phyloP scores from a whole-genome alignment of 106 monocot species.

The Xerophyta viscosa region DNA sequence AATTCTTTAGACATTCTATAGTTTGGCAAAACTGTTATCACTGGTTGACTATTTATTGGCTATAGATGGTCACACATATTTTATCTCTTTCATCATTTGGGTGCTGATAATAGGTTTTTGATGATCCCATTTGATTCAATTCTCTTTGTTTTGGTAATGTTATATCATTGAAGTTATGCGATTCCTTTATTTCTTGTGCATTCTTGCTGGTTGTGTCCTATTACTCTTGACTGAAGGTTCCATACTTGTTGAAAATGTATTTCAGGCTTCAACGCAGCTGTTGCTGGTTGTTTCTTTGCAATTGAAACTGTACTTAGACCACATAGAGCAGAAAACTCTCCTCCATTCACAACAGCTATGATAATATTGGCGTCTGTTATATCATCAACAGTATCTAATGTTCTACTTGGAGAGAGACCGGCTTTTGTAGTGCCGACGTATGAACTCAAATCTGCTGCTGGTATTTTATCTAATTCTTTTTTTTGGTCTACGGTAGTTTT shows the following conservation, averaged over 20 bases:
- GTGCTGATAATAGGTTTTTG: too few species aligned
- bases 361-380: slow-evolving; percentile 95
- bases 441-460: slow-evolving; percentile 99
- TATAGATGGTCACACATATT: too few species aligned
- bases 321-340: slow-evolving; percentile 87
- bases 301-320: slow-evolving; percentile 96
- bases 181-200: too few species aligned
- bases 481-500: not conserved
- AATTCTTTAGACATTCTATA: too few species aligned
- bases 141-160: too few species aligned
- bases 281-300: slow-evolving; percentile 97
- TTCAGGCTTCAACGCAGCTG: slow-evolving; percentile 94
- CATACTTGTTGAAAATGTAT: not conserved
- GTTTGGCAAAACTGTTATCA: too few species aligned
- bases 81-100: too few species aligned
- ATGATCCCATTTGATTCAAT: too few species aligned
- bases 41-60: too few species aligned
- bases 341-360: slow-evolving; percentile 98
- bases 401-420: slow-evolving; percentile 81
- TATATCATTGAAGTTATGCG: too few species aligned
- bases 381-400: slow-evolving; percentile 94
- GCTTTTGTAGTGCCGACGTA: slow-evolving; percentile 93
- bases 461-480: slow-evolving; percentile 71
- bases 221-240: not conserved
- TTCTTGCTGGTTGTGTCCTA: not conserved